Percentiles rank a stretch among this genome's conserved stretches.
These are phyloP conservation scores for Carnegiea gigantea DNA, from an alignment of 179 eudicot genomes.

Conservation along the genomic window DNA sequence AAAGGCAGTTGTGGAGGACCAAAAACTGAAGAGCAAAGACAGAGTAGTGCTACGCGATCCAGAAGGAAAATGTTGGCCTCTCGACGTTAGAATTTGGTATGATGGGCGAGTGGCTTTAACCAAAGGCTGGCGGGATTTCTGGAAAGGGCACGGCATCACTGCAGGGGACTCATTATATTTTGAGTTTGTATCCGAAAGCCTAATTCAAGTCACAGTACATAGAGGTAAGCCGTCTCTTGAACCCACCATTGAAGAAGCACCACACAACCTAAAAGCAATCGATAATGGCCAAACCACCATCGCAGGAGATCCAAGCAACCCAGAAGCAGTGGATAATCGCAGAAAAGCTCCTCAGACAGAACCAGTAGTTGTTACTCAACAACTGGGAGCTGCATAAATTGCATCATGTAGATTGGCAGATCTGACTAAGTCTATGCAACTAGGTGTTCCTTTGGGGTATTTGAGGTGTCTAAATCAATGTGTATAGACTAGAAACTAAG, in stretches of 20 bases:
- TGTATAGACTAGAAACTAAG: neutral
- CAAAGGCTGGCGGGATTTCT: constrained; percentile 37
- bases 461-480: neutral
- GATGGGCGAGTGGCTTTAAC: constrained; percentile 20
- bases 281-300: neutral
- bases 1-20: constrained; percentile 16
- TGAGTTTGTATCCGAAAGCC: constrained; percentile 25
- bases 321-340: neutral
- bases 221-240: constrained; percentile 4
- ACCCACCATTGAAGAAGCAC: constrained; percentile 14
- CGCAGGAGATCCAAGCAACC: neutral
- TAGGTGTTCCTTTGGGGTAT: neutral
- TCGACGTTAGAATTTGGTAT: constrained; percentile 11
- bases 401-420: neutral
- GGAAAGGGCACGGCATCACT: constrained; percentile 25
- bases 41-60: constrained; percentile 34
- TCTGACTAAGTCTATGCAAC: neutral
- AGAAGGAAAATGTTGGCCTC: constrained; percentile 40
- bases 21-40: constrained; percentile 22
- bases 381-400: neutral
- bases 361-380: neutral
- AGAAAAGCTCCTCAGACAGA: neutral
- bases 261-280: neutral
- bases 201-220: constrained; percentile 25
- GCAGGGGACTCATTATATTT: constrained; percentile 27